These are phyloP conservation scores for Cucumis variabilis DNA, from an alignment of 331 rosid genomes.

Conservation along the genomic window DNA sequence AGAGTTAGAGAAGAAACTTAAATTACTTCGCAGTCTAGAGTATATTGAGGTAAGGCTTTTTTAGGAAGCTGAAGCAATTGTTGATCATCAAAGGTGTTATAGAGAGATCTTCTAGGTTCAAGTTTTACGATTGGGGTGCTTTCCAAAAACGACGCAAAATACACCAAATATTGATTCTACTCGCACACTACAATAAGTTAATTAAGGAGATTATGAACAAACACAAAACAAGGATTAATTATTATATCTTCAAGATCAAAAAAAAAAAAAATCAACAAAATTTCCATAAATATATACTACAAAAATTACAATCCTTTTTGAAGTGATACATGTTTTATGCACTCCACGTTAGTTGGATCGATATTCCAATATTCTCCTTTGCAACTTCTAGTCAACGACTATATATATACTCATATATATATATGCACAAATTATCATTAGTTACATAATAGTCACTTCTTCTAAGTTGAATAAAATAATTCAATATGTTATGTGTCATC, in stretches of 20 bases:
- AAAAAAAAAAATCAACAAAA: background rate
- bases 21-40: background rate
- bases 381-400: slow-evolving; percentile 35
- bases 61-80: background rate
- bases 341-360: slow-evolving; percentile 1
- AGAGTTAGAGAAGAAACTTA: no score
- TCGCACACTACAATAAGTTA: background rate
- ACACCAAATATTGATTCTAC: no score
- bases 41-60: background rate
- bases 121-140: background rate
- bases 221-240: no score
- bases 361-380: slow-evolving; percentile 32
- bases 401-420: no score
- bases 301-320: background rate
- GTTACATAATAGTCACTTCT: no score
- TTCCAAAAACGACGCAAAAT: background rate
- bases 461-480: no score
- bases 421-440: background rate
- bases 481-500: no score
- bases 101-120: background rate
- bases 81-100: background rate
- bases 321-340: background rate
- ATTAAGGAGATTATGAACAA: background rate
- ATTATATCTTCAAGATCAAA: background rate
- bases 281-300: no score